phyloP scores from a whole-genome alignment of 345 rosid species.

The Populus davidiana region DNA sequence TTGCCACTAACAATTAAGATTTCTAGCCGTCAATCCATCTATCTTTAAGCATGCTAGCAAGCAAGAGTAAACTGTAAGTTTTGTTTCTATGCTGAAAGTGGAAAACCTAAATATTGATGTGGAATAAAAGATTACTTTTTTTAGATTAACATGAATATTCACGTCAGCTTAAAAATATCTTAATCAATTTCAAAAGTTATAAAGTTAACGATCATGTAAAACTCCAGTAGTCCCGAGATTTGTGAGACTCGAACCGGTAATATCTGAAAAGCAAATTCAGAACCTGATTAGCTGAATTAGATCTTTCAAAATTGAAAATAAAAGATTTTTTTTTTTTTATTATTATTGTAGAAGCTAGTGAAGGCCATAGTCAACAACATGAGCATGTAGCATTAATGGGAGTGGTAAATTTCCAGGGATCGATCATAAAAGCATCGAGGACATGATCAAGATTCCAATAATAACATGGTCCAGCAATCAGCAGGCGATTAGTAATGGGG shows the following conservation, averaged over 20 bases:
- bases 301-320: not conserved
- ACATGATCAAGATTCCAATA: not conserved
- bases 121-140: too few species aligned
- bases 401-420: not conserved
- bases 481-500: not conserved
- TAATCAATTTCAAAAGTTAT: accelerated
- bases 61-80: not conserved
- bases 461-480: not conserved
- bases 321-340: not conserved
- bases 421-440: not conserved
- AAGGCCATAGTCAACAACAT: not conserved
- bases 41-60: not conserved
- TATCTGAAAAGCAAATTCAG: accelerated
- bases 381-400: not conserved
- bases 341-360: not conserved
- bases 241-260: accelerated
- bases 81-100: not conserved
- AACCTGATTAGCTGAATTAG: accelerated
- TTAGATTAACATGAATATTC: accelerated
- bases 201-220: accelerated
- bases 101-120: not conserved
- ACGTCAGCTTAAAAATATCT: accelerated
- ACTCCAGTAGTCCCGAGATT: accelerated
- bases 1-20: not conserved
- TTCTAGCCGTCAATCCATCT: not conserved